phyloP scores from a whole-genome alignment of 2,329 filamentous ascomycete genomes.

The Venturia pyrina region DNA sequence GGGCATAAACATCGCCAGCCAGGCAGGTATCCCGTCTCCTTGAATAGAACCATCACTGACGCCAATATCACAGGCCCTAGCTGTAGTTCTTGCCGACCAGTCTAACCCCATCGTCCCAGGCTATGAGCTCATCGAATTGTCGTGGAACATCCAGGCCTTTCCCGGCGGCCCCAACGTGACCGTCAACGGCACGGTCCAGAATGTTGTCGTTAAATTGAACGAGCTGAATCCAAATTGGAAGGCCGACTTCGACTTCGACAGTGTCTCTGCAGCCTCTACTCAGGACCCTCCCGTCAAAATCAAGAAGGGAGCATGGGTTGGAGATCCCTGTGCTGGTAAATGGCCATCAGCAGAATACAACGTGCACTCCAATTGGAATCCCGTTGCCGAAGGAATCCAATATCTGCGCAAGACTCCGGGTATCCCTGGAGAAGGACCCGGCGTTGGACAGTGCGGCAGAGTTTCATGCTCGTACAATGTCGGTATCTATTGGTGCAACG shows the following conservation, averaged over 20 bases:
- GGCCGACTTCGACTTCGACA: background rate
- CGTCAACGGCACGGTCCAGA: background rate
- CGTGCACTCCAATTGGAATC: background rate
- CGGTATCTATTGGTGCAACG: background rate
- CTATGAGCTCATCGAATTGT: background rate
- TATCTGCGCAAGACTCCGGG: background rate
- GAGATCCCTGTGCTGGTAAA: too few relatives aligned
- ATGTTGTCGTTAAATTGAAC: background rate
- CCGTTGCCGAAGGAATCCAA: background rate
- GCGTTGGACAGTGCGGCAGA: background rate
- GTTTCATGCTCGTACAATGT: background rate
- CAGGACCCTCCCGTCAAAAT: too few relatives aligned
- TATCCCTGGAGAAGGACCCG: background rate
- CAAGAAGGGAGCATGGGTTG: too few relatives aligned
- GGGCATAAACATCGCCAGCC: background rate
- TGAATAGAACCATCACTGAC: background rate
- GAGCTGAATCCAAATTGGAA: background rate
- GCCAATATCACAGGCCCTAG: background rate
- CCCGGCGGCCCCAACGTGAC: background rate
- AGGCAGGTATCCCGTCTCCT: background rate
- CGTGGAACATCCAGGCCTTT: background rate
- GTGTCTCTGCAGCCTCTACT: background rate
- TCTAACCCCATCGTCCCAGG: background rate
- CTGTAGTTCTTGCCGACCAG: background rate
- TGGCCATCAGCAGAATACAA: too few relatives aligned